Base-by-base conservation (phyloP, 1,139 yeast genomes). In the Yamadazyma taylorii region DNA sequence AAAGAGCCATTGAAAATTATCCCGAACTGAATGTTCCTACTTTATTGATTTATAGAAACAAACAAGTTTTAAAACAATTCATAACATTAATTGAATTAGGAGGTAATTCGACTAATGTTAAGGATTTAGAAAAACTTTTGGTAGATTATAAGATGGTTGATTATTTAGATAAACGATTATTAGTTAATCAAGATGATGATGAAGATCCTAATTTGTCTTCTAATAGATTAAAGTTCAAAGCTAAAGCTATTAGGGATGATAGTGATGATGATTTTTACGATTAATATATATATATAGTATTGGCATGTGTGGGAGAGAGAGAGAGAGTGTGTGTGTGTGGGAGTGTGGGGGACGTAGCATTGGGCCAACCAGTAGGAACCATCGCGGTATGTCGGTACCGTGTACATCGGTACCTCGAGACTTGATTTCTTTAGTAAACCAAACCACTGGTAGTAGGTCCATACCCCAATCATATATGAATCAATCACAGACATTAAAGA, bases 1-100 rank as follows among this genome's bases (percentile, higher is more conserved):
- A 79, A 44, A 79, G 96, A 59, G 95, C 96, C 41, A 85, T 90
- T 46, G 97, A 90, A 53, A 81, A 83, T 55, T 92, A 90, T 58
- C 97, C 97, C 0, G 90, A 87, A 22, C 60, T 76, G 28, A 90
- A 87, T 61, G 85, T 96, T 52, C 99, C 99, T 2, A 94, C 98
- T 0, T 66, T 92, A 15, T 72, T 92, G 33, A 76, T 94, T 2
- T 92, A 92, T 58, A 78, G 78, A 52, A 77, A 86, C 40, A 81
- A 82, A 15, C 79, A 86, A 43, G 92, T 90, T 7, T 63, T 81
- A 21, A 85, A 82, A 55, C 97, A 90, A 58, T 77, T 69, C 49
- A 77, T 90, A 14, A 90, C 97, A 0, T 69, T 92, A 52, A 73
- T 85, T 6, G 81, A 83, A 51, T 60, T 92, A 37, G 96, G 96